Evolutionary conservation across 2,329 filamentous ascomycete species (phyloP).

Genomic region (Podosphaera fusca): DNA sequence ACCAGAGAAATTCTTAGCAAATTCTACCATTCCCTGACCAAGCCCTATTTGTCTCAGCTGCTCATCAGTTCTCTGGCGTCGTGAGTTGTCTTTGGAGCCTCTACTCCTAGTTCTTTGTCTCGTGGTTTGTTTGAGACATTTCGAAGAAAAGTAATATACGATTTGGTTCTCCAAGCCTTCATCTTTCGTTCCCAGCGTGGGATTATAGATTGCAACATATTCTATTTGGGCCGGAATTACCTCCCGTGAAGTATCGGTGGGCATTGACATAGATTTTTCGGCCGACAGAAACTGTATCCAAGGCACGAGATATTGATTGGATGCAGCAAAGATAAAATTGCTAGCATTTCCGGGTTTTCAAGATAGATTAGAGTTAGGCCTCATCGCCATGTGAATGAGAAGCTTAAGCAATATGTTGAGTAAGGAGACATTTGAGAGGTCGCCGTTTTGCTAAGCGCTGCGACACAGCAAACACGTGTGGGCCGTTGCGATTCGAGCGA

Average conservation of each 20-base stretch:
- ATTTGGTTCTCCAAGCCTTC: constrained; percentile 52
- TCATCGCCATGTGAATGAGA: too few species aligned
- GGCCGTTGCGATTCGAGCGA: too few species aligned
- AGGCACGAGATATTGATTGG: too few species aligned
- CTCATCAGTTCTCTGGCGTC: constrained; percentile 54
- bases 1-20: constrained; percentile 68
- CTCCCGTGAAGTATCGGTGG: constrained; percentile 6
- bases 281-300: too few species aligned
- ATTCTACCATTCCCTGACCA: constrained; percentile 88
- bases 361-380: too few species aligned
- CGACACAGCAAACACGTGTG: too few species aligned
- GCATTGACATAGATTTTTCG: constrained; percentile 12
- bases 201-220: constrained; percentile 90
- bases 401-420: too few species aligned
- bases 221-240: constrained; percentile 53
- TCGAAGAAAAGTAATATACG: constrained; percentile 50
- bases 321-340: too few species aligned
- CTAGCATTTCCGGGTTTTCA: too few species aligned
- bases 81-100: constrained; percentile 13
- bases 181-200: constrained; percentile 42
- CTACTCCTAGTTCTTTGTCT: not conserved
- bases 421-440: too few species aligned
- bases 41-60: constrained; percentile 80
- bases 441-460: too few species aligned
- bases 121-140: constrained; percentile 3